Evolutionary conservation across 345 rosid genomes (phyloP).

Genomic region (Sonneratia alba): DNA sequence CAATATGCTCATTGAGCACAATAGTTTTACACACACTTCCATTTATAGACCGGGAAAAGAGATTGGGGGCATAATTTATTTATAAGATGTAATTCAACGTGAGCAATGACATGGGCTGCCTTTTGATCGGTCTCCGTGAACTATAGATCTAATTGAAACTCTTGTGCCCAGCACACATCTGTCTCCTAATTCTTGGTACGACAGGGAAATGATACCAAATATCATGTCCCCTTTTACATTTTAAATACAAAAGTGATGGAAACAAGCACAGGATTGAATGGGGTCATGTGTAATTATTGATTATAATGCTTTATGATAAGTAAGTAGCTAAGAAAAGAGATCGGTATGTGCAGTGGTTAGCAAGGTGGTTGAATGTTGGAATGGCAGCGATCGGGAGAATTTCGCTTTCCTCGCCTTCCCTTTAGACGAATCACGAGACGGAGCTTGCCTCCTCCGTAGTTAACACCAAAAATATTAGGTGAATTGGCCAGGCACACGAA

Average conservation of each 20-base stretch:
- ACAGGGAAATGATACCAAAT: conserved; percentile 1
- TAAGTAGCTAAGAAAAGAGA: conserved; percentile 7
- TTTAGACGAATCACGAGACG: background rate
- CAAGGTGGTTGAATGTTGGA: conserved; percentile 2
- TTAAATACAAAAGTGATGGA: background rate
- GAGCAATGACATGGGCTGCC: too few species aligned
- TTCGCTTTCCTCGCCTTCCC: background rate
- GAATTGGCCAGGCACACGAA: background rate
- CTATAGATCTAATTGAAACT: too few species aligned
- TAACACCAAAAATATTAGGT: background rate
- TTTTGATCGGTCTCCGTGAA: background rate
- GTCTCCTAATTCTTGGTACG: background rate
- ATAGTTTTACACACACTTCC: too few species aligned
- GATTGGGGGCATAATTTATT: too few species aligned
- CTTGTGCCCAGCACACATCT: background rate
- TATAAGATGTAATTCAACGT: too few species aligned
- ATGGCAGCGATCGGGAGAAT: background rate
- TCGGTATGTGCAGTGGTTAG: background rate
- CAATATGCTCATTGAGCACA: too few species aligned
- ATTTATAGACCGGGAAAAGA: too few species aligned
- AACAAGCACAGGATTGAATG: background rate
- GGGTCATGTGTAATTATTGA: background rate
- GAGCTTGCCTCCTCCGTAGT: background rate
- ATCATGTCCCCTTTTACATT: background rate
- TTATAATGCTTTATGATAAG: background rate